A percentile compares a stretch with the other conserved stretches of the same genome.
Conservation (phyloP, 2,329 filamentous ascomycete species). For the Fusarium virguliforme region DNA sequence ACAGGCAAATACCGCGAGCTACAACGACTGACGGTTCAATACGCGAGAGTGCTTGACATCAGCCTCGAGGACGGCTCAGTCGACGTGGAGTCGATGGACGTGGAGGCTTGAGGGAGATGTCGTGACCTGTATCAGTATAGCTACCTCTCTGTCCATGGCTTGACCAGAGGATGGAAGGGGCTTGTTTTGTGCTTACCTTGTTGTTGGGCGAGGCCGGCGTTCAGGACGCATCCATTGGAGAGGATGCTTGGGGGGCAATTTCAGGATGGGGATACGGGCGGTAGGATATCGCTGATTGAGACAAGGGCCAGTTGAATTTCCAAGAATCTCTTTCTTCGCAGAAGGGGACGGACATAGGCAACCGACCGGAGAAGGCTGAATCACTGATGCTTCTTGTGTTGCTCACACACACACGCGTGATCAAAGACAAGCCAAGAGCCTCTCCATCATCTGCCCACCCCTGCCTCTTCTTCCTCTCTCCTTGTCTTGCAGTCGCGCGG, state of each 20-base stretch:
- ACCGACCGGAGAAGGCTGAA: conserved; percentile 30
- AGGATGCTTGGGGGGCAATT: conserved; percentile 25
- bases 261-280: conserved; percentile 23
- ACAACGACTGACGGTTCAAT: conserved; percentile 94
- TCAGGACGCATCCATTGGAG: conserved; percentile 36
- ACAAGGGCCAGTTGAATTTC: conserved; percentile 30
- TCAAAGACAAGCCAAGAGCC: neutral
- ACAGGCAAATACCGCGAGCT: conserved; percentile 95
- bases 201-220: conserved; percentile 36
- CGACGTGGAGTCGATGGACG: conserved; percentile 63
- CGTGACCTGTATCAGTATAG: conserved; percentile 45
- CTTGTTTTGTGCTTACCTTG: conserved; percentile 29
- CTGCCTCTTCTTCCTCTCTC: no score
- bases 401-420: neutral
- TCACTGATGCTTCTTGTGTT: conserved; percentile 27
- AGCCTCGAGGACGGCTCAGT: conserved; percentile 64
- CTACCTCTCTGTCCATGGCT: conserved; percentile 4
- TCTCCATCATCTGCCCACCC: neutral
- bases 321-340: neutral
- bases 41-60: conserved; percentile 85
- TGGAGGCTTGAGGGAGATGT: conserved; percentile 53
- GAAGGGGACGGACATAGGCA: neutral
- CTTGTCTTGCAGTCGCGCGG: no score
- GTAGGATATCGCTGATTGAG: conserved; percentile 43
- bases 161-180: conserved; percentile 4